Percentiles rank a stretch among this genome's conserved stretches.
Evolutionary conservation across 176 grass and related monocot genomes (phyloP).

Genomic region (Zea mays): DNA sequence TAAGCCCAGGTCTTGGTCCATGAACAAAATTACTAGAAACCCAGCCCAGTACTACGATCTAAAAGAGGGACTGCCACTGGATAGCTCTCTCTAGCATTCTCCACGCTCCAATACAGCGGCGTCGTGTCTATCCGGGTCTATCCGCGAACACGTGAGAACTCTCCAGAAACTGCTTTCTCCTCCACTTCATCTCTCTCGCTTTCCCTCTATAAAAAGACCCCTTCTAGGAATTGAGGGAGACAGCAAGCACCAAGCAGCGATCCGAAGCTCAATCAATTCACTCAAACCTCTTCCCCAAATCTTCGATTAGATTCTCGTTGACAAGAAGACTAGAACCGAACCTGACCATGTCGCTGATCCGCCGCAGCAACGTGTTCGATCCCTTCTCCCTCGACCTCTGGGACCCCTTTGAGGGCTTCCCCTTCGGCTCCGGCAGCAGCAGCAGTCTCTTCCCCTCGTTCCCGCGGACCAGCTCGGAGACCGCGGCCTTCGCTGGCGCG

Average conservation of each 20-base stretch:
- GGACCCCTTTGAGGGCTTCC: constrained; percentile 61
- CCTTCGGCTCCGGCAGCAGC: constrained; percentile 45
- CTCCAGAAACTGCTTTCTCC: constrained; percentile 33
- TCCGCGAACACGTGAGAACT: constrained; percentile 24
- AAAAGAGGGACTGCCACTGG: neutral
- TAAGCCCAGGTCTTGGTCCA: neutral
- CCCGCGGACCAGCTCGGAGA: constrained; percentile 38
- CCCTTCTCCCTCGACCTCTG: constrained; percentile 72
- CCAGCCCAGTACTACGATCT: neutral
- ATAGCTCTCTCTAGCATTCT: constrained; percentile 15
- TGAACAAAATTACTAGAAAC: neutral
- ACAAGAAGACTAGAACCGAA: neutral
- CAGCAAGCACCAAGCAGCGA: neutral
- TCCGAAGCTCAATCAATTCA: neutral
- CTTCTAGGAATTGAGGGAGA: neutral
- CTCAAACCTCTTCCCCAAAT: neutral
- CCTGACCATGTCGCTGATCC: constrained; percentile 50
- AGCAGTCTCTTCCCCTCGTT: constrained; percentile 47
- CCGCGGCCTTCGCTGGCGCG: constrained; percentile 39
- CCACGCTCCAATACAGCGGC: neutral
- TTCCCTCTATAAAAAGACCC: neutral
- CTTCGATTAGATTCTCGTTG: neutral
- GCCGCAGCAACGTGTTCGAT: constrained; percentile 73
- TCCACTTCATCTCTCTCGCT: neutral
- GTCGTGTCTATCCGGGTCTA: neutral